Evolutionary conservation across 352 stramenopile species (phyloP), one percentile per base, ranked within the genome.

Genomic region (Phytopythium sindhum): DNA sequence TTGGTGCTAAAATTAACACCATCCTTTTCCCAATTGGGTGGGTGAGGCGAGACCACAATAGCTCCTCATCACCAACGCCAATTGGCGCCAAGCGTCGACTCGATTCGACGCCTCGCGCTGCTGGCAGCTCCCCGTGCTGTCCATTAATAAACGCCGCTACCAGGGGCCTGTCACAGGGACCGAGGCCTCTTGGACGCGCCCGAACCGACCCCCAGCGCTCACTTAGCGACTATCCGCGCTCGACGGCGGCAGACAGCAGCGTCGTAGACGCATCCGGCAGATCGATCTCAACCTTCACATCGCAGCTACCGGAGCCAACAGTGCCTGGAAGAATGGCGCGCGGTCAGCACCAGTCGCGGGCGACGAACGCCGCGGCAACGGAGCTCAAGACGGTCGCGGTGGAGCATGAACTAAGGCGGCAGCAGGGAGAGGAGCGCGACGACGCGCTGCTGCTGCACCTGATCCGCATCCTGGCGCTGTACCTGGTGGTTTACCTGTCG

Each of bases 401-500:
- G 8, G 21, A 42, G 28, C 51, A 19, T 4, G 23, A 41, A 28
- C 21, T 28, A 3, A 56, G 4, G 50, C 15, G n/a, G 28, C 29
- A 42, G n/a, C 33, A 37, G 21, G 24, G 37, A n/a, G 37, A 24
- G 39, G 23, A 53, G 24, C 24, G 53, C 11, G 56, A 58, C 17
- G 72, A 80, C 41, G 70, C 66, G 51, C 53, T 89, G 44, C 60
- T 89, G 61, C 70, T 90, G 33, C 79, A 90, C 55, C 67, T 90
- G 41, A 75, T 90, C 57, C 79, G 80, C 65, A 80, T 82, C 26
- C 69, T 90, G 60, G 72, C 80, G 17, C 61, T 90, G 44, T 88
- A 86, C 55, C 63, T 90, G 59, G 87, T 84, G 57, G 75, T 84
- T 31, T 71, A 77, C 44, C 65, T 90, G 28, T 78, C 77, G 26